Evolutionary conservation across 2,329 filamentous ascomycete species (phyloP).

Genomic region (Trichoderma citrinoviride): DNA sequence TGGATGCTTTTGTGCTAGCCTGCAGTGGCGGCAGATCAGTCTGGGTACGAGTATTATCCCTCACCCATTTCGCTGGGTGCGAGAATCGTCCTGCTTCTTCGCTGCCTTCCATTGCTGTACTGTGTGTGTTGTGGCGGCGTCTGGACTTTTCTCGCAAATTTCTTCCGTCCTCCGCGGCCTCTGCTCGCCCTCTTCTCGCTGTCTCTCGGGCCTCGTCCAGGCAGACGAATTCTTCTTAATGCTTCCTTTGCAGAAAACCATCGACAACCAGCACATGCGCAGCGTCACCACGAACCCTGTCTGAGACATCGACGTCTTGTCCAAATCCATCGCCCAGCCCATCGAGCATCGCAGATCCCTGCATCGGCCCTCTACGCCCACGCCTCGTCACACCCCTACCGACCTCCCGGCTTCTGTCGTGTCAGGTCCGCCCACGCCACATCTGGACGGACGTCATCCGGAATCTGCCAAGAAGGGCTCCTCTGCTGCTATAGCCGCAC

Average conservation of each 20-base stretch:
- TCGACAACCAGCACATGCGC: neutral
- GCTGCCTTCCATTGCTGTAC: neutral
- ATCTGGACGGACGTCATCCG: conserved; percentile 27
- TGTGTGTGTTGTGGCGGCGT: neutral
- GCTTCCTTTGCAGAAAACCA: too few species aligned
- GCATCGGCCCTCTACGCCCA: conserved; percentile 13
- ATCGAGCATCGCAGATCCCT: conserved; percentile 17
- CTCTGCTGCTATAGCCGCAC: conserved; percentile 21
- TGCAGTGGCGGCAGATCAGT: conserved; percentile 19
- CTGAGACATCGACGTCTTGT: neutral
- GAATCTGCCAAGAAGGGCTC: conserved; percentile 27
- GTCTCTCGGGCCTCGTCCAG: too few species aligned
- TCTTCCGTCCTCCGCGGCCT: neutral
- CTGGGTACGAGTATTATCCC: conserved; percentile 20
- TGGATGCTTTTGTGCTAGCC: conserved; percentile 15
- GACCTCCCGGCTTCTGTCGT: conserved; percentile 22
- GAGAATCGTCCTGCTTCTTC: neutral
- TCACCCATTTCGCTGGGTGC: neutral
- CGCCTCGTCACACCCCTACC: conserved; percentile 15
- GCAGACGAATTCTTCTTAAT: too few species aligned
- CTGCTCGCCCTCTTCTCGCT: too few species aligned
- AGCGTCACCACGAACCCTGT: neutral
- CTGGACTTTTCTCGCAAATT: neutral
- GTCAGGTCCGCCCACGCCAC: conserved; percentile 24
- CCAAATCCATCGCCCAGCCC: conserved; percentile 7